phyloP scores from a whole-genome alignment of 140 eudicot species.

The Bidens hawaiensis region DNA sequence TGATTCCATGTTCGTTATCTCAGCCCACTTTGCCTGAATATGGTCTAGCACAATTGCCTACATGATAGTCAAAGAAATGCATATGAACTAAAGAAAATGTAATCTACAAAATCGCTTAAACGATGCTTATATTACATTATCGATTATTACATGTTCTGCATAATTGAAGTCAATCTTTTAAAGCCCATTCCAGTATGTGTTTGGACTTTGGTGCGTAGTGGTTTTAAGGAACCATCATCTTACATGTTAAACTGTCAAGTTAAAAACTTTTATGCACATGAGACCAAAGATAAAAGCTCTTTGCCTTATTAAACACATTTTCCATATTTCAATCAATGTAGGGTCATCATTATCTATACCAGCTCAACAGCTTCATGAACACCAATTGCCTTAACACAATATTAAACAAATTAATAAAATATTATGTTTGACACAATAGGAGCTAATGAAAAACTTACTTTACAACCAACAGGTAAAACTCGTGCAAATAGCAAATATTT shows the following conservation, averaged over 20 bases:
- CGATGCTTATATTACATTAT: conserved; percentile 1
- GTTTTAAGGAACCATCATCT: conserved; percentile 74
- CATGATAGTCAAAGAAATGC: conserved; percentile 9
- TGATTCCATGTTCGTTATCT: conserved; percentile 74
- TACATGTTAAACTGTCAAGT: conserved; percentile 82
- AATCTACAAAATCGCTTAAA: neutral
- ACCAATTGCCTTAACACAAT: conserved; percentile 78
- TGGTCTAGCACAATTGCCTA: conserved; percentile 83
- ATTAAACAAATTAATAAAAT: conserved; percentile 8
- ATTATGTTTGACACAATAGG: neutral
- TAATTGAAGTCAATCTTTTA: conserved; percentile 93
- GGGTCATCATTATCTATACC: conserved; percentile 97
- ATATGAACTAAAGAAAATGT: neutral
- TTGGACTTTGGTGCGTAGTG: conserved; percentile 89
- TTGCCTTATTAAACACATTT: conserved; percentile 95
- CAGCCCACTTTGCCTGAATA: conserved; percentile 91
- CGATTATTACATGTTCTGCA: conserved; percentile 79
- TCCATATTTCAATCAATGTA: conserved; percentile 95
- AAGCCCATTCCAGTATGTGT: conserved; percentile 99
- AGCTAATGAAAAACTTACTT: conserved; percentile 35
- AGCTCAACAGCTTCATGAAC: conserved; percentile 80
- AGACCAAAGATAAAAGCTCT: conserved; percentile 1
- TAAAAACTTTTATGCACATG: conserved; percentile 1
- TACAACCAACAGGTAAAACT: conserved; percentile 90
- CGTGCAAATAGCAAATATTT: conserved; percentile 61